Base-by-base conservation (phyloP, 2,329 filamentous ascomycete species). In the Hypomyces rosellus region DNA sequence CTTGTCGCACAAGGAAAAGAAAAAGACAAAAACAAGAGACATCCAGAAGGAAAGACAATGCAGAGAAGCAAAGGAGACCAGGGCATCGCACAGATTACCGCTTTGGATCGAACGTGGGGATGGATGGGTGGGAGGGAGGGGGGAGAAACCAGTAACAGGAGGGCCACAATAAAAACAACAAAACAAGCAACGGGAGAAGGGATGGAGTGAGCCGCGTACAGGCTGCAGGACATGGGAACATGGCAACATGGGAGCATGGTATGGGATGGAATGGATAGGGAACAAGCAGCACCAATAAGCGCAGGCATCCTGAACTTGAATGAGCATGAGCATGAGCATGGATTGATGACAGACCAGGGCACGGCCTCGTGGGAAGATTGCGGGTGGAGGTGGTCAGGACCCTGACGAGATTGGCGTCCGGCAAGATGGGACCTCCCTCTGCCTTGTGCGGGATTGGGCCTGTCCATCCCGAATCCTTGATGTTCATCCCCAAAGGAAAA, bases 351-450 rank as follows among this genome's bases (percentile, higher is more conserved):
- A 43, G 49, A 38, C 44, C 49, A 51, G 49, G 49, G 49, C 44
- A 39, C 38, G 41, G 34, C 50, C 50, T 52, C 46, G 50, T 52
- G 50, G 50, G 36, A 47, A 52, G 50, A 49, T 52, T 52, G 50
- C 46, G 42, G 50, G 47, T 49, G 50, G 50, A 34, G 48, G 46
- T 46, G 46, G 46, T 34, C 51, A 50, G 44, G 48, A 42, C 51
- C 51, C 44, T 50, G 51, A 44, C 48, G 15, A 53, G 51, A 47
- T 53, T 53, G 51, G 48, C 50, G 50, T 52, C 48, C 51, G 48
- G 51, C 43, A 50, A 53, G 51, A 47, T 50, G 51, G 51, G 22
- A 25, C 41, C 25, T 14, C 41, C 25, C 25, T 14, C 41, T 25
- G 15, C 18, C 41, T 33, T 44, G 18, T 22, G 41, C 16, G 20